A percentile compares a stretch with the other conserved stretches of the same genome.
Conservation (phyloP, 495 filamentous ascomycete species). For the Talaromyces stipitatus region DNA sequence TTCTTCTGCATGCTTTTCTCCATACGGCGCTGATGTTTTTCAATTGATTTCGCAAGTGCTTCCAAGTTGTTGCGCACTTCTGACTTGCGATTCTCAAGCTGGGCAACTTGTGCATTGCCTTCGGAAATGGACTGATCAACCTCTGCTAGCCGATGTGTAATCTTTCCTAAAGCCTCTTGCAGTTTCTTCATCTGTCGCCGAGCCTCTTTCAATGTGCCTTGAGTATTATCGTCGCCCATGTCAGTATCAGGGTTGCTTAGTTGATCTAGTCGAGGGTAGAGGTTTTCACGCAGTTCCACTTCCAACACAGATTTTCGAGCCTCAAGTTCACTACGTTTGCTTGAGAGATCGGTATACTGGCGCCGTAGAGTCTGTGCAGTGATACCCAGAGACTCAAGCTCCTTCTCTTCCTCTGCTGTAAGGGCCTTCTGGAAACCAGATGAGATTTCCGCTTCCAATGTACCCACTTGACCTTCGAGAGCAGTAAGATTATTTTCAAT, state of each 20-base stretch:
- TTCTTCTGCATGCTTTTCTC: slow-evolving; percentile 87
- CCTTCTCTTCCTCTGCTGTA: slow-evolving; percentile 70
- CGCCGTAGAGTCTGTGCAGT: slow-evolving; percentile 64
- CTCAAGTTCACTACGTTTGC: slow-evolving; percentile 70
- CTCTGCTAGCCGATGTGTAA: slow-evolving; percentile 60
- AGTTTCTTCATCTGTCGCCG: slow-evolving; percentile 77
- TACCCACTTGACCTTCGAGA: slow-evolving; percentile 61
- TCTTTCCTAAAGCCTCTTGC: slow-evolving; percentile 49
- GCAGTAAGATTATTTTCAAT: slow-evolving; percentile 70
- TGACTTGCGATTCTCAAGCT: slow-evolving; percentile 55
- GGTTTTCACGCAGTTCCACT: slow-evolving; percentile 75
- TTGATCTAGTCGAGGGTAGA: slow-evolving; percentile 79
- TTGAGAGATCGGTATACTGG: slow-evolving; percentile 65
- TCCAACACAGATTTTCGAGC: slow-evolving; percentile 72
- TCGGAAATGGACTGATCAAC: slow-evolving; percentile 67
- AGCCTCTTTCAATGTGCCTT: slow-evolving; percentile 66
- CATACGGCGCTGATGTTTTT: slow-evolving; percentile 82
- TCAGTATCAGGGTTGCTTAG: slow-evolving; percentile 73
- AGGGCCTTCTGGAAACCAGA: slow-evolving; percentile 91
- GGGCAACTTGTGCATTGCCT: slow-evolving; percentile 47
- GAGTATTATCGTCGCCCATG: slow-evolving; percentile 48
- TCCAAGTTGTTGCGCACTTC: slow-evolving; percentile 63
- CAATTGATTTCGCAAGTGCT: slow-evolving; percentile 72
- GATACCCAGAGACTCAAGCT: slow-evolving; percentile 61
- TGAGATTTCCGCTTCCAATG: slow-evolving; percentile 68